Conservation (phyloP, 2,329 filamentous ascomycete genomes). For the Rhynchosporium graminicola region DNA sequence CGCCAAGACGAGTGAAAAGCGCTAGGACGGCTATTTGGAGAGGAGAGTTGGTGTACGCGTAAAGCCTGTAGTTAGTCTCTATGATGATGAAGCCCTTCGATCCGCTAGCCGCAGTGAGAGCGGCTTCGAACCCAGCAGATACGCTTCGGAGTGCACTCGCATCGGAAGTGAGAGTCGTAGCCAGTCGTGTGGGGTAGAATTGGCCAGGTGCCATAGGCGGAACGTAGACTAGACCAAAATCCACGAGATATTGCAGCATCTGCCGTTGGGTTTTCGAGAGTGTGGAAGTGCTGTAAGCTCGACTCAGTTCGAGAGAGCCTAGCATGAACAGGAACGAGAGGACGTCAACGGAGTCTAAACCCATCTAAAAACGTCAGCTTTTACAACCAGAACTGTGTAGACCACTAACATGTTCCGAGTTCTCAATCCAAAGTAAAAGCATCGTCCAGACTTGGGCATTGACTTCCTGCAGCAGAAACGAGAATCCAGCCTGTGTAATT, state of each 20-base stretch:
- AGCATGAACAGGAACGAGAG: slow-evolving; percentile 95
- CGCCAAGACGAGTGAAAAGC: slow-evolving; percentile 83
- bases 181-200: slow-evolving; percentile 89
- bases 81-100: slow-evolving; percentile 86
- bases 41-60: slow-evolving; percentile 92
- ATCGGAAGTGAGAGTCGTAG: slow-evolving; percentile 84
- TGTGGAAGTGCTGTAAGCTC: slow-evolving; percentile 84
- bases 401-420: slow-evolving; percentile 61
- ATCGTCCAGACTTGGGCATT: slow-evolving; percentile 98
- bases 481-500: slow-evolving; percentile 93
- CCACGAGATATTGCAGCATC: slow-evolving; percentile 87
- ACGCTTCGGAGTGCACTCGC: slow-evolving; percentile 69
- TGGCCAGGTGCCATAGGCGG: slow-evolving; percentile 58
- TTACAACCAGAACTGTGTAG: neutral
- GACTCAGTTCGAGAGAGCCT: slow-evolving; percentile 86
- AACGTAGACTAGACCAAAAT: slow-evolving; percentile 89
- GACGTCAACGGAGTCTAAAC: slow-evolving; percentile 88
- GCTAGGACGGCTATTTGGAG: slow-evolving; percentile 92
- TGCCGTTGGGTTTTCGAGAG: slow-evolving; percentile 79
- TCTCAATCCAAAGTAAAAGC: slow-evolving; percentile 88
- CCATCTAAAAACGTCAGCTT: slow-evolving; percentile 40
- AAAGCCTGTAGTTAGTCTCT: slow-evolving; percentile 96
- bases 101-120: slow-evolving; percentile 50
- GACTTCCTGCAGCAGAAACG: slow-evolving; percentile 89
- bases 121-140: slow-evolving; percentile 67